Conservation (phyloP, 495 filamentous ascomycete genomes). For the Penicillium canescens region DNA sequence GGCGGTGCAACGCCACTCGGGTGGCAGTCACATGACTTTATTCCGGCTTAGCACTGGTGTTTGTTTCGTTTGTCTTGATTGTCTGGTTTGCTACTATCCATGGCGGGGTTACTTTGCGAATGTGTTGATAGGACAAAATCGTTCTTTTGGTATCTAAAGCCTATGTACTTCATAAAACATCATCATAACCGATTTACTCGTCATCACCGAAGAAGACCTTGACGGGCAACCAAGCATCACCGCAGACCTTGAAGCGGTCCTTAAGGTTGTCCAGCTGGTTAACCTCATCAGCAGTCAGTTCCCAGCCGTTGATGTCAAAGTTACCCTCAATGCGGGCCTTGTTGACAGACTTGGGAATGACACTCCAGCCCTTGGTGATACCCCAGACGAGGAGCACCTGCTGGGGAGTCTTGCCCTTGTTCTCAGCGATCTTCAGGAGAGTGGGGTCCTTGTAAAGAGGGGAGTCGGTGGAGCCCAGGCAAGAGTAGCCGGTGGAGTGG, state of each 20-base stretch:
- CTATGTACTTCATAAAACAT: slow-evolving; percentile 15
- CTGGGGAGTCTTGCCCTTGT: slow-evolving; percentile 65
- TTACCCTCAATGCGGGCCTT: slow-evolving; percentile 64
- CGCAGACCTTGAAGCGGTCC: slow-evolving; percentile 74
- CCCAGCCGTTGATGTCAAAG: slow-evolving; percentile 65
- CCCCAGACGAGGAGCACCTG: slow-evolving; percentile 72
- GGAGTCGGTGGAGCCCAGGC: slow-evolving; percentile 61
- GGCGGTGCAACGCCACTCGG: slow-evolving; percentile 36
- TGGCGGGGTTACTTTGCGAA: background rate
- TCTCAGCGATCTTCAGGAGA: slow-evolving; percentile 59
- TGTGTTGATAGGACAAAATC: background rate
- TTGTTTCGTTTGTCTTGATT: slow-evolving; percentile 2
- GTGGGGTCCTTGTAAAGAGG: slow-evolving; percentile 58
- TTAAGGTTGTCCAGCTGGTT: slow-evolving; percentile 60
- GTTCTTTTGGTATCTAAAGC: slow-evolving; percentile 22
- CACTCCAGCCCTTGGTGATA: slow-evolving; percentile 69
- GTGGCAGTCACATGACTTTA: slow-evolving; percentile 17
- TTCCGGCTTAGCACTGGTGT: background rate
- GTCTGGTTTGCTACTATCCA: background rate
- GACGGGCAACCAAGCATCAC: slow-evolving; percentile 67
- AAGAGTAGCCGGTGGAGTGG: slow-evolving; percentile 67
- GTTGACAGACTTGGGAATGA: slow-evolving; percentile 70
- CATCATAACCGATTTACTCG: slow-evolving; percentile 50
- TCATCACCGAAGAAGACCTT: slow-evolving; percentile 90
- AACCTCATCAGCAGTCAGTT: slow-evolving; percentile 64